phyloP scores from a whole-genome alignment of 176 grass and related monocot species.

The Hsuehochloa calcarea region DNA sequence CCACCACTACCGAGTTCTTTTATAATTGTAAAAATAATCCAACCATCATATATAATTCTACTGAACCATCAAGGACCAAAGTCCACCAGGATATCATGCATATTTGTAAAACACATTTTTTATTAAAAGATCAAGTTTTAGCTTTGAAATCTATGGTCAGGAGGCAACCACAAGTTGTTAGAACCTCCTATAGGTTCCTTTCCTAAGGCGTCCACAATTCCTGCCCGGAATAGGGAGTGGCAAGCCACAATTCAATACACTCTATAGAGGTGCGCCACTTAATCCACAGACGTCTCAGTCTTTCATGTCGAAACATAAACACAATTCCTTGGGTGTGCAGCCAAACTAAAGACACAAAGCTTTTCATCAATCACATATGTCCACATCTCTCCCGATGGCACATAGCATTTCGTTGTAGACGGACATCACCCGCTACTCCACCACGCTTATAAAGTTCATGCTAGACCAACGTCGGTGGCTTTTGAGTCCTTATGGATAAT shows the following conservation, averaged over 20 bases:
- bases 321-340: not conserved
- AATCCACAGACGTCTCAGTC: not conserved
- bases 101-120: not conserved
- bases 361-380: not conserved
- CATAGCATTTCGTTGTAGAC: no score
- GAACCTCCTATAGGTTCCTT: not conserved
- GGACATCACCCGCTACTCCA: no score
- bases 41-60: not conserved
- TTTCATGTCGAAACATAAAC: not conserved
- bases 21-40: no score
- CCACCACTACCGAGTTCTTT: no score
- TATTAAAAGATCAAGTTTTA: not conserved
- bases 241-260: not conserved
- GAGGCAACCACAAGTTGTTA: not conserved
- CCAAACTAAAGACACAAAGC: not conserved
- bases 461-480: no score
- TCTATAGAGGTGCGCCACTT: accelerated
- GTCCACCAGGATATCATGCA: not conserved
- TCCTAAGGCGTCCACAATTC: accelerated
- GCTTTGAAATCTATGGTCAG: no score
- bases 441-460: no score
- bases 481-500: no score
- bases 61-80: not conserved
- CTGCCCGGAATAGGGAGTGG: not conserved
- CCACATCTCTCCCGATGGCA: not conserved